Base-by-base conservation (phyloP, 2,329 filamentous ascomycete species). In the Phoma herbarum region DNA sequence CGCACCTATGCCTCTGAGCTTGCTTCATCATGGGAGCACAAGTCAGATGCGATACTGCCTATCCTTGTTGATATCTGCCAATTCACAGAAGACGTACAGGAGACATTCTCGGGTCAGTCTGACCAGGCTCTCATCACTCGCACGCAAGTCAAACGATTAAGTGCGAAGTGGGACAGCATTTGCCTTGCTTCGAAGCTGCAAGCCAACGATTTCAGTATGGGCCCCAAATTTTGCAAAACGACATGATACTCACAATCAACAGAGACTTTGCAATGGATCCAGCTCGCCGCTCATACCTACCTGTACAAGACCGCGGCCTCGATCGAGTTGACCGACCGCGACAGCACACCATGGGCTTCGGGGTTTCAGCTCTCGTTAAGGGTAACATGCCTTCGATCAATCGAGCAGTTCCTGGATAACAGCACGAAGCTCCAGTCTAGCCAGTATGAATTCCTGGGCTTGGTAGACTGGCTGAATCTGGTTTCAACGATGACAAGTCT, bases 281-380 rank as follows among this genome's bases (percentile, higher is more conserved):
- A 74, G 51, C 57, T 75, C 23, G 66, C 69, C 39, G 67, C 71
- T 20, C 67, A 67, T n/a, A 63, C 72, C 37, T 63, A 71, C 39
- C 49, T 75, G 0, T 73, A 75, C 60, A 69, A 67, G 41, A 67
- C 59, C 4, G 66, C 70, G 12, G 64, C 67, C 25, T 63, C 69
- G 5, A 52, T 73, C n/a, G 72, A 75, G 6, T 46, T 76, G 18
- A 28, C 52, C 23, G 72, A 75, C 53, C 65, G 68, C 46, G 73
- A 75, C 18, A 70, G 52, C 48, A 66, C 64, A 6, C 63, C 72
- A 14, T 75, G 72, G 72, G 71, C 71, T 14, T 67, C 72, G 8
- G 74, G 74, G 1, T 76, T 74, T 26, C 71, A 74, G n/a, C 67
- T 76, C 22, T 74, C 73, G 2, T 56, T 75, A n/a, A 72, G 72